Base-by-base conservation (phyloP, 768 basidiomycete genomes). In the Tylopilus felleus region DNA sequence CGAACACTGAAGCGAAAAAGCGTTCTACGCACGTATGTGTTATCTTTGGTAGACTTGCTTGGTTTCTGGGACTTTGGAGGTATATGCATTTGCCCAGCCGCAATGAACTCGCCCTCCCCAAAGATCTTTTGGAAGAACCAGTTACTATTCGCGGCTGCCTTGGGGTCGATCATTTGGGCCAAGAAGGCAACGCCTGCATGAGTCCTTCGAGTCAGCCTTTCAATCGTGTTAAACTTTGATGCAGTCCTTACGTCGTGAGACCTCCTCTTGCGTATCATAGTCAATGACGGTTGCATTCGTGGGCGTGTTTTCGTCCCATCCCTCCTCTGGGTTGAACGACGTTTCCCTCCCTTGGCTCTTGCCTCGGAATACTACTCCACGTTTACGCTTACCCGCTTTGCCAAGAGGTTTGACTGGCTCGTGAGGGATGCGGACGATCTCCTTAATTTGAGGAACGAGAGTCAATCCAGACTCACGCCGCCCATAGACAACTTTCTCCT, bases 101-200 rank as follows among this genome's bases (percentile, higher is more conserved):
- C 96, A 55, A 98, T 84, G 66, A 91, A 98, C 42, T 90, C 84
- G 43, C 84, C 90, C 58, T 98, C 96, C 25, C 88, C 85, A 63
- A 95, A 96, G 21, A 97, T 80, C 73, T 93, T 95, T 65, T 96
- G 88, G 69, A 92, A 99, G 22, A 76, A 77, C 85, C 94, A 98
- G 12, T 78, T 77, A 48, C 78, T 79, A 56, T 84, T 83, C 9
- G 76, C 77, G 0, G 89, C 83, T 17, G 75, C 65, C 52, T 77
- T 75, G 2, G 86, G 87, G 2, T 79, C 62, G 14, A 93, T 77
- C 81, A 86, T 83, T 42, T 75, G 79, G 4, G 80, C 75, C 6
- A 93, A 87, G 66, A 84, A 93, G 5, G 88, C 89, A 57, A 97
- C 81, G 41, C 88, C 93, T 94, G 61, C 19, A 56, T 7, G 43